Evolutionary conservation across 2,329 filamentous ascomycete species (phyloP), one percentile per base, ranked within the genome.

Genomic region (Rutstroemia sydowiana): DNA sequence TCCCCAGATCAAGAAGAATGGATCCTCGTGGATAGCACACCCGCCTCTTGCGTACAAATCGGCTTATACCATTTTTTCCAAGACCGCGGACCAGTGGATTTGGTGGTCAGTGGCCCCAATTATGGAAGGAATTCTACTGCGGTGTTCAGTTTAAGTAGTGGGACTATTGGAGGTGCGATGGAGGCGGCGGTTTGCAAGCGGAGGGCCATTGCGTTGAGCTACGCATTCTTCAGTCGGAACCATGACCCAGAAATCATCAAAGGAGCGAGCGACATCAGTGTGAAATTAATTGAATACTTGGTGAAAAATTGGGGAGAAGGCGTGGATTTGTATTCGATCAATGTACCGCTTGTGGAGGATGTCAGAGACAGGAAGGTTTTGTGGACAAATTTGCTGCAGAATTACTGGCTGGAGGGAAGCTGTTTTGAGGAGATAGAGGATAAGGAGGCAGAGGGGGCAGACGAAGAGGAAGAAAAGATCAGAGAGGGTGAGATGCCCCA

Each of bases 341-440:
- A 97, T 65, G 85, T 97, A 8, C 92, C 93, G 18, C 73, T 97
- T 10, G 77, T 93, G 13, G 84, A 87, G 54, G 85, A 82, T 6
- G 81, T 96, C 1, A 84, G 84, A 59, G 66, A 72, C 16, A 76
- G 78, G 49, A 89, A 87, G 70, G 82, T 91, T 3, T 63, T 93
- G n/a, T 95, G 84, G 72, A 92, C 93, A 2, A 73, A 81, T 55
- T 86, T 96, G 77, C 71, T 97, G 63, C 88, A 95, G 70, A 98
- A 97, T 68, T 84, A 85, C 65, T 98, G 93, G 93, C 75, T 74
- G 18, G 76, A 78, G n/a, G 88, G 87, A 3, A 87, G 87, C 52
- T 95, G 89, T 65, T 97, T 96, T 69, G 77, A 89, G 61, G 90
- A 89, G 65, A 76, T 92, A 28, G 83, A 86, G 46, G 79, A 83